These are phyloP conservation scores for Botrytis deweyae DNA, from an alignment of 2,329 filamentous ascomycete genomes.

Conservation along the genomic window DNA sequence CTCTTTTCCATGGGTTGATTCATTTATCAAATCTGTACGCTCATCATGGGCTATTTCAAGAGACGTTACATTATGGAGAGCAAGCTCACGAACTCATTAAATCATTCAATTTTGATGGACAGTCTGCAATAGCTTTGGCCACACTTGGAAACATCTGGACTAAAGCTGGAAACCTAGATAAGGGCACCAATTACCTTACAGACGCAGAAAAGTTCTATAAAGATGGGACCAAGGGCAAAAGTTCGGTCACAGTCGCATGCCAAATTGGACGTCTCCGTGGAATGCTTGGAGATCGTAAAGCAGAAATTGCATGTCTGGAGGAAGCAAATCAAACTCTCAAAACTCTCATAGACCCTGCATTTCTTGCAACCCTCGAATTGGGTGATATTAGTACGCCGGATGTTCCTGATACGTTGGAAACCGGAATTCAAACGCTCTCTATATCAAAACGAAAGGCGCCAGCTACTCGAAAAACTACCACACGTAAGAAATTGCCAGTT, in stretches of 20 bases:
- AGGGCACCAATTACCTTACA: conserved; percentile 55
- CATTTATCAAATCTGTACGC: conserved; percentile 77
- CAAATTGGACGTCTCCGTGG: conserved; percentile 55
- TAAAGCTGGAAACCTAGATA: conserved; percentile 57
- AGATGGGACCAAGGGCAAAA: conserved; percentile 46
- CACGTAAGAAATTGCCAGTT: conserved; percentile 33
- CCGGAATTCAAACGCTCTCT: conserved; percentile 33
- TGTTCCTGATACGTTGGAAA: conserved; percentile 27
- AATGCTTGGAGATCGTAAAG: conserved; percentile 46
- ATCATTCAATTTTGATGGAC: conserved; percentile 37
- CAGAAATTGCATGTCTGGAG: conserved; percentile 50
- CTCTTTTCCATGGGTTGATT: conserved; percentile 68
- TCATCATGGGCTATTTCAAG: conserved; percentile 81
- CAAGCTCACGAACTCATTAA: conserved; percentile 74
- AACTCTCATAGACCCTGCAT: conserved; percentile 44
- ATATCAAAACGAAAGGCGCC: conserved; percentile 39
- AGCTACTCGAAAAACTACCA: conserved; percentile 28
- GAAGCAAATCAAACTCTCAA: conserved; percentile 47
- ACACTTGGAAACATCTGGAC: conserved; percentile 57
- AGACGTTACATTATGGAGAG: conserved; percentile 85
- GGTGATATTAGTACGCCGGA: conserved; percentile 29
- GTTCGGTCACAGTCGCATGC: conserved; percentile 51
- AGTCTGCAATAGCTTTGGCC: conserved; percentile 53
- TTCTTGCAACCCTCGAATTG: conserved; percentile 25
- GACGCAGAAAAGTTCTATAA: conserved; percentile 55